Evolutionary conservation across 257 asterid species (phyloP).

Genomic region (Mitragyna speciosa): DNA sequence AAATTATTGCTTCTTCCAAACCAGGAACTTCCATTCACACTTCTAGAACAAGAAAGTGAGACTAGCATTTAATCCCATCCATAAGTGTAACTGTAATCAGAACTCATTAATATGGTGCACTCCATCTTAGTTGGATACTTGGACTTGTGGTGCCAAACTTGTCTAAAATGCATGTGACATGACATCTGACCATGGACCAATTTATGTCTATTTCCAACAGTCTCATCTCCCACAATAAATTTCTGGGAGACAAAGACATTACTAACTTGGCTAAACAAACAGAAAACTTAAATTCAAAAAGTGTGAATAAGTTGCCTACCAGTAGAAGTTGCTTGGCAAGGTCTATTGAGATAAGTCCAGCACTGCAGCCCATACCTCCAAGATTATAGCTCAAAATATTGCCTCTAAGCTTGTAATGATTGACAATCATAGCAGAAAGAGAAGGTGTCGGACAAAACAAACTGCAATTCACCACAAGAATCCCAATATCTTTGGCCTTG

Average conservation of each 20-base stretch:
- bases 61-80: neutral
- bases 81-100: neutral
- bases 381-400: constrained; percentile 71
- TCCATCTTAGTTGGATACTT: neutral
- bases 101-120: neutral
- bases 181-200: constrained; percentile 1
- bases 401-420: constrained; percentile 71
- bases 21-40: neutral
- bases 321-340: constrained; percentile 80
- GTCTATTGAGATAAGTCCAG: constrained; percentile 75
- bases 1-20: neutral
- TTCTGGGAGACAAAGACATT: neutral
- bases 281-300: constrained; percentile 2
- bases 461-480: constrained; percentile 72
- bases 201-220: neutral
- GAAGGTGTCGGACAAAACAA: constrained; percentile 77
- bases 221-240: neutral
- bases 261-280: neutral
- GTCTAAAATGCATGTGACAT: constrained; percentile 3
- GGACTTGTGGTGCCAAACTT: constrained; percentile 3
- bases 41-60: neutral
- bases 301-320: constrained; percentile 30
- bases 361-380: constrained; percentile 94
- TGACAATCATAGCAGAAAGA: constrained; percentile 68
- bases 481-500: constrained; percentile 65